Base-by-base conservation (phyloP, 371 early-diverging fungal genomes). In the Rhizopus stolonifer region DNA sequence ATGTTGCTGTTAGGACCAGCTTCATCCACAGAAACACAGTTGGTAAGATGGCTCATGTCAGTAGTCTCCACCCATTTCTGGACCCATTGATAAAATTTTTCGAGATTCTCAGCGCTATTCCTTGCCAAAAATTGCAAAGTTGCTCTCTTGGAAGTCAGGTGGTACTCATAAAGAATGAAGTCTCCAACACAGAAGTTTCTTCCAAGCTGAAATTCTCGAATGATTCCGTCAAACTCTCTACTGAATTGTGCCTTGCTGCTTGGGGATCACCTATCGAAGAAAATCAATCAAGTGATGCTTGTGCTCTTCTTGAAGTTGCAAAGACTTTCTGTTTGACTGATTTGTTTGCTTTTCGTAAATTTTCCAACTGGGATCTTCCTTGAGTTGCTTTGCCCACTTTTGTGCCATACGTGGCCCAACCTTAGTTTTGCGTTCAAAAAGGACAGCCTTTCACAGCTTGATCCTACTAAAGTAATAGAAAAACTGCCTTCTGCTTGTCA, bases 301-400 rank as follows among this genome's bases (percentile, higher is more conserved):
- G 25, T 54, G 55, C 9, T 43, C 43, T 11, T 51, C 24, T 17
- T 54, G 43, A n/a, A 54, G 42, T 50, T 54, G 60, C 7, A 36
- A 26, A 18, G 43, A n/a, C 39, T 44, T 23, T 49, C 39, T 8
- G 32, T 54, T 54, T 6, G 49, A 4, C 24, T 46, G 38, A 34
- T 54, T 60, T 1, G 51, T 60, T 24, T 54, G 46, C 24, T 60
- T 58, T n/a, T 46, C 46, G 7, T 50, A 54, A 9, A 60, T 60
- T 14, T 60, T 39, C 50, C 46, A 60, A 22, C 13, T 17, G 5
- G 38, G 46, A 42, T 60, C 54, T 46, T 60, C 51, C 36, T 22
- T 54, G n/a, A 54, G 46, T 31, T 38, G 22, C n/a, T 60, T 54
- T 18, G 54, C 40, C 54, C 50, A 60, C 1, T n/a, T 54, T 19